These are phyloP conservation scores for Candida ipomoeae DNA, from an alignment of 805 yeast species.

Conservation along the genomic window DNA sequence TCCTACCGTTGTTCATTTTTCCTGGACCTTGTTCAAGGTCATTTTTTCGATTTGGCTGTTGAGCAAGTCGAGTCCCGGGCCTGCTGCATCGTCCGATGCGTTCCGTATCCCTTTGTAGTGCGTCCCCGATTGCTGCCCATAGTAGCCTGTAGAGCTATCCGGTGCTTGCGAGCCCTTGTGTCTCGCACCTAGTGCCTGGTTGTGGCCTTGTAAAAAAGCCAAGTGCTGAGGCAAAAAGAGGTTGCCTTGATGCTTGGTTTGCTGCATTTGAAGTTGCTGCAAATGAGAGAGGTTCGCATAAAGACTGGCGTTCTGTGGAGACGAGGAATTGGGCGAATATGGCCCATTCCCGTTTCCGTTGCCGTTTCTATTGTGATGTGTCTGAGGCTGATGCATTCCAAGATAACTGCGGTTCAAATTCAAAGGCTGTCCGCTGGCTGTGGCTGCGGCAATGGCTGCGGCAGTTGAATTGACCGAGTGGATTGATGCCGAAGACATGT, in stretches of 20 bases:
- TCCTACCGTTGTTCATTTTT: conserved; percentile 1
- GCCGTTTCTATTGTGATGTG: conserved; percentile 19
- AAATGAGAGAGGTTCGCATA: conserved; percentile 18
- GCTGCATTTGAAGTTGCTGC: conserved; percentile 20
- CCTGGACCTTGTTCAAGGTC: conserved; percentile 1
- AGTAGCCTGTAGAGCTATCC: neutral
- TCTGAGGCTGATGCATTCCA: conserved; percentile 34
- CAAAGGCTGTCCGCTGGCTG: conserved; percentile 45
- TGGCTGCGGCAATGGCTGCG: conserved; percentile 46
- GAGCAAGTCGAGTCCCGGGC: neutral
- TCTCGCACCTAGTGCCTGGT: conserved; percentile 6
- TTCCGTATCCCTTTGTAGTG: neutral
- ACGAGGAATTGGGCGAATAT: conserved; percentile 7
- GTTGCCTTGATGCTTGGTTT: conserved; percentile 15
- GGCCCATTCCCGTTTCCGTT: conserved; percentile 1
- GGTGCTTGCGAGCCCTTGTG: conserved; percentile 14
- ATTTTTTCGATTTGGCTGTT: conserved; percentile 2
- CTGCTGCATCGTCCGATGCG: neutral
- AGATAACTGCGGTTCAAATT: conserved; percentile 29
- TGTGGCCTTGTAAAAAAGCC: conserved; percentile 18
- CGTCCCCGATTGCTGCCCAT: conserved; percentile 9
- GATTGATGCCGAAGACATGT: neutral
- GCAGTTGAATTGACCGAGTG: conserved; percentile 41
- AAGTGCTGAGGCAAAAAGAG: conserved; percentile 21
- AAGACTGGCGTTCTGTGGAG: conserved; percentile 14